A percentile compares a stretch with the other conserved stretches of the same genome.
phyloP scores from a whole-genome alignment of 1,284 basidiomycete species.

The Lentinula novae-zelandiae region DNA sequence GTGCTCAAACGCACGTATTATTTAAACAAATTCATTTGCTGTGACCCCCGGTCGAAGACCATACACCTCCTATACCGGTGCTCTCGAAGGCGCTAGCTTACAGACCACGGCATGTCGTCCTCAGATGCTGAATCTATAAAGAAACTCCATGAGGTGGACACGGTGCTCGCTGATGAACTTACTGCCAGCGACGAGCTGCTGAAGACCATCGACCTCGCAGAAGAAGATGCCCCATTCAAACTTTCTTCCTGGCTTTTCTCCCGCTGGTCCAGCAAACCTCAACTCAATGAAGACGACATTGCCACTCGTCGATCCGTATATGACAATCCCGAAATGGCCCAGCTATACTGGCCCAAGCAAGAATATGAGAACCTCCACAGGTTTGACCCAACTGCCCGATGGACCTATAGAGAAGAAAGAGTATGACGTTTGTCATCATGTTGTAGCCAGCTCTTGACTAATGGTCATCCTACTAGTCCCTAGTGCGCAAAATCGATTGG shows the following conservation, averaged over 20 bases:
- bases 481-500: conserved; percentile 62
- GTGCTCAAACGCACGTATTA: background rate
- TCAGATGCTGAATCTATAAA: background rate
- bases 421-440: conserved; percentile 26
- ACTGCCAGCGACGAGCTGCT: background rate
- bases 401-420: conserved; percentile 67
- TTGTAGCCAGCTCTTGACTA: background rate
- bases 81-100: background rate
- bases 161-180: background rate
- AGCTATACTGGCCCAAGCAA: conserved; percentile 21
- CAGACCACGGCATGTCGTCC: background rate
- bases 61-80: background rate
- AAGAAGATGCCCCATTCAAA: conserved; percentile 6
- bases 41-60: too few relatives aligned
- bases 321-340: conserved; percentile 26
- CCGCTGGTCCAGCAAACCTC: background rate
- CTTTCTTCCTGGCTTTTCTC: conserved; percentile 10
- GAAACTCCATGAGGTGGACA: background rate
- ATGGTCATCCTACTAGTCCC: conserved; percentile 28
- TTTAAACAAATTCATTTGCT: background rate
- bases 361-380: conserved; percentile 62
- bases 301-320: conserved; percentile 36
- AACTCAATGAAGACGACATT: conserved; percentile 22
- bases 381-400: conserved; percentile 63
- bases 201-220: background rate